Base-by-base conservation (phyloP, 352 stramenopile species). In the Peronospora farinosa region DNA sequence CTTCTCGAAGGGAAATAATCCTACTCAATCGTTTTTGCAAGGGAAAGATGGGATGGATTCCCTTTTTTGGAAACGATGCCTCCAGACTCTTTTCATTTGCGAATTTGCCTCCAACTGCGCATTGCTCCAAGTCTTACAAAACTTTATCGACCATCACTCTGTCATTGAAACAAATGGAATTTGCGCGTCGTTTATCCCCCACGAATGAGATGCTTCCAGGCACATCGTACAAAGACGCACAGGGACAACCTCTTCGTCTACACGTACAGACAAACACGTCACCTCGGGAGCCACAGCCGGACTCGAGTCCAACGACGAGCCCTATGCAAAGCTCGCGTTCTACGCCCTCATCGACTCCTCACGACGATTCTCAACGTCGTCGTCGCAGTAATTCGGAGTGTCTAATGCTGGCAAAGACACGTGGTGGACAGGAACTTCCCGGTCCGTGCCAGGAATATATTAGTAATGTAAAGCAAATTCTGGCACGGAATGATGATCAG, bases 391-490 rank as follows among this genome's bases (percentile, higher is more conserved):
- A 90, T 62, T 89, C 77, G 52, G 82, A 92, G 58, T 92, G 82
- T 30, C 59, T 92, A 3, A 57, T 92, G 40, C 57, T 92, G 0
- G 77, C 77, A 7, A 88, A 86, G 59, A 78, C 65, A 6, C 69
- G 68, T 25, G 69, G 69, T 36, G 54, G 55, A 5, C 55, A 72
- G 37, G 63, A 84, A 25, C 65, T 92, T 3, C 82, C 82, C 0
- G 76, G 78, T 2, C 77, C 77, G 19, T 92, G 82, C 60, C 66
- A 88, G 40, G 82, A 92, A 33, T 92, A 92, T 63, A 92, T 92
- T 44, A 82, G 63, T 47, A 84, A 76, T 46, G 78, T 92, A 47
- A 89, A 92, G 74, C 78, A 86, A 53, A 89, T 90, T 40, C 55
- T 92, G 38, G 82, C 82, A 21, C 76, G 78, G 13, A 88, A 67